Conservation (phyloP, 129 eudicot genomes). For the Cynara cardunculus region DNA sequence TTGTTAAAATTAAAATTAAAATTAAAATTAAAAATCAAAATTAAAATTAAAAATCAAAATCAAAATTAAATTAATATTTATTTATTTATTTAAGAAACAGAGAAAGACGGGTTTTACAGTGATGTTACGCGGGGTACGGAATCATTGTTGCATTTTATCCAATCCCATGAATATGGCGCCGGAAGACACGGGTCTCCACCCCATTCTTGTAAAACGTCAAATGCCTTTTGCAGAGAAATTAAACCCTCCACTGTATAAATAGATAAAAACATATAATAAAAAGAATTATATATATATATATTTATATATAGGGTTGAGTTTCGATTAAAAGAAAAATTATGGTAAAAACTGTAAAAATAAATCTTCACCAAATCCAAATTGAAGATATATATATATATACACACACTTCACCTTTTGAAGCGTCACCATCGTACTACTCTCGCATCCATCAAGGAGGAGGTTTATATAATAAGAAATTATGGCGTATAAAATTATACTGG, state of each 20-base stretch:
- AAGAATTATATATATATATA: neutral
- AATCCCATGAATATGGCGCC: constrained; percentile 61
- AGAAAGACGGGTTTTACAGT: constrained; percentile 27
- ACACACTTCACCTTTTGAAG: neutral
- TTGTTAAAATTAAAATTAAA: neutral
- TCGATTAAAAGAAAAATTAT: no score
- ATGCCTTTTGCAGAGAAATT: constrained; percentile 34
- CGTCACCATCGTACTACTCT: neutral
- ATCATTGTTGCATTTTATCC: constrained; percentile 47
- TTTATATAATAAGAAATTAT: neutral
- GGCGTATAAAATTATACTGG: neutral
- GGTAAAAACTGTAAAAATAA: no score
- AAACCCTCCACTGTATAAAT: constrained; percentile 42
- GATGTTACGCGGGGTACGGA: constrained; percentile 53
- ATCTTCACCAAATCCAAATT: no score
- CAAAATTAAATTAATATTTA: neutral
- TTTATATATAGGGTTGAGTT: no score
- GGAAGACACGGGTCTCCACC: constrained; percentile 75
- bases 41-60: neutral
- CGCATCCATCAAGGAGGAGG: neutral
- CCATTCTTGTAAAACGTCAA: constrained; percentile 41
- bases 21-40: no score
- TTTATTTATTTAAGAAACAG: neutral
- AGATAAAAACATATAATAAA: neutral
- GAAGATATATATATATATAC: no score